Conservation (phyloP, 169 alveolate species). For the Plasmodium gaboni region DNA sequence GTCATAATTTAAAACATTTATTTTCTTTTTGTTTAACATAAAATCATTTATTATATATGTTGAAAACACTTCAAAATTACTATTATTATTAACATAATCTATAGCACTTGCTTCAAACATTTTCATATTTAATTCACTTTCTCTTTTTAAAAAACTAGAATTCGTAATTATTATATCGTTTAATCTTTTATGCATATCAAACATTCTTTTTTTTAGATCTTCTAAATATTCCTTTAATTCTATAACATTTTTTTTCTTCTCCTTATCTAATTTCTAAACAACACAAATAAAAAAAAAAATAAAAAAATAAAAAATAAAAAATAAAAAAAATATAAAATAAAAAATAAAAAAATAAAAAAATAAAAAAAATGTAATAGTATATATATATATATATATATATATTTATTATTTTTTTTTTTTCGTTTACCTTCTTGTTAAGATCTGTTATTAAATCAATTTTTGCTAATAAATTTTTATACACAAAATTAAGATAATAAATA, state of each 20-base stretch:
- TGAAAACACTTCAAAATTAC: conserved; percentile 45
- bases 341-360: not conserved
- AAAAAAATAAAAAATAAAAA: not conserved
- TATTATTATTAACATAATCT: conserved; percentile 22
- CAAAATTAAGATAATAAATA: conserved; percentile 38
- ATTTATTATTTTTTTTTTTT: too few relatives aligned
- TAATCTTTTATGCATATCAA: conserved; percentile 18
- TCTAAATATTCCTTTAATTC: conserved; percentile 34
- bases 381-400: not conserved
- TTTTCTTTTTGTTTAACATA: conserved; percentile 45
- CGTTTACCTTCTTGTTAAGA: conserved; percentile 48
- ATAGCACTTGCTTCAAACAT: conserved; percentile 7
- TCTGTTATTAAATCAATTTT: conserved; percentile 57
- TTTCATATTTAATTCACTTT: conserved; percentile 12
- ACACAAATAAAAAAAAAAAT: not conserved
- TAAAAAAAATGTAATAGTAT: too few relatives aligned
- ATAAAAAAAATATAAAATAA: not conserved
- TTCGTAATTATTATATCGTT: conserved; percentile 26
- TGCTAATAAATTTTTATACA: conserved; percentile 40
- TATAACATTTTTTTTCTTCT: conserved; percentile 12
- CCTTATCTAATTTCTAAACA: conserved; percentile 46
- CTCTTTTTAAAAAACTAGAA: conserved; percentile 7
- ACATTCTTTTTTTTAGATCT: conserved; percentile 10
- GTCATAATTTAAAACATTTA: conserved; percentile 51
- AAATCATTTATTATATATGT: conserved; percentile 62